Base-by-base conservation (phyloP, 441 rosid genomes). In the Mallotus japonicus region DNA sequence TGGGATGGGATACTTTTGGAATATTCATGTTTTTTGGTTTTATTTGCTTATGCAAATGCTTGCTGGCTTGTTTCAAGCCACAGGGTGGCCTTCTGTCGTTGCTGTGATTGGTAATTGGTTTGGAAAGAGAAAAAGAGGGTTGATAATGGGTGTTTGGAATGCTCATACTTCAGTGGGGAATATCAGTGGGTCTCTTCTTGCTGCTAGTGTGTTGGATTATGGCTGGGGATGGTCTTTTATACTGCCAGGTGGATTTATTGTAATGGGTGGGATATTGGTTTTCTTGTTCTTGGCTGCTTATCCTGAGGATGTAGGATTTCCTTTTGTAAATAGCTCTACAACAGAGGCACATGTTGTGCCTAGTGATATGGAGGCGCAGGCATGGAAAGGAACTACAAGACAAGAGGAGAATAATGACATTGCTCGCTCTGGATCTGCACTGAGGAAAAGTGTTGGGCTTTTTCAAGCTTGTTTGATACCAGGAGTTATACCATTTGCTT, bases 161-260 rank as follows among this genome's bases (percentile, higher is more conserved):
- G 99, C 99, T 4, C 97, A 95, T 79, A 92, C 97, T 65, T 95
- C 96, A 0, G 88, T 95, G 68, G 97, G 97, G 69, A 95, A 92
- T 62, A 95, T 92, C 57, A 84, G 88, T 47, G 97, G 99, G 11
- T 95, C 97, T n/a, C 88, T 92, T 78, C 89, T 92, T 50, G 97
- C 96, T 20, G 97, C 99, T 17, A 76, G 85, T 79, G 99, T 92
- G 69, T 88, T 95, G 84, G 87, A 91, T 11, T 83, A 85, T 73
- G 99, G 97, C 46, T 92, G 99, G 99, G 97, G 97, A 9, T 92
- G 96, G 97, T 90, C 92, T 15, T 92, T 95, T 78, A 89, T 95
- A 32, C 81, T 83, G 60, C 97, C 97, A 2, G 99, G 97, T 12
- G 87, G 82, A 6, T 79, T 89, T n/a, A 92, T 95, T 78, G 75